phyloP scores from a whole-genome alignment of 1,284 basidiomycete genomes.

The Rhodotorula glutinis region DNA sequence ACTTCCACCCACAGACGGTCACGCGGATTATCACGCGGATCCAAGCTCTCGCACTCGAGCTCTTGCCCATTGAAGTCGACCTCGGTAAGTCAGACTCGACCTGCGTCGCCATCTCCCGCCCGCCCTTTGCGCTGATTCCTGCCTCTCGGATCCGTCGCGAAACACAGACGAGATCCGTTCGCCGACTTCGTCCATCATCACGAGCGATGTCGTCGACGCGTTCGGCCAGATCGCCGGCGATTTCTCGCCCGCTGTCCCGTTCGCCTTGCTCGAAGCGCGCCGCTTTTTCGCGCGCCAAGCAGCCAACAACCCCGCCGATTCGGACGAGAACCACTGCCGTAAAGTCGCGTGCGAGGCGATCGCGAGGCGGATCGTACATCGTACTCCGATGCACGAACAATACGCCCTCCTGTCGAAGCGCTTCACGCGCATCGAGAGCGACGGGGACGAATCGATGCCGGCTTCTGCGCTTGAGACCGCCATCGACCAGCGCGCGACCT shows the following conservation, averaged over 20 bases:
- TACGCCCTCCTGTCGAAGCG: slow-evolving; percentile 54
- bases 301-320: slow-evolving; percentile 59
- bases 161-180: slow-evolving; percentile 25
- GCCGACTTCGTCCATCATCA: slow-evolving; percentile 49
- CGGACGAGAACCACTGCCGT: slow-evolving; percentile 77
- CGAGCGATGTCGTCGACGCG: slow-evolving; percentile 43
- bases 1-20: slow-evolving; percentile 31
- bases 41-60: slow-evolving; percentile 67
- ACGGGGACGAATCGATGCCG: slow-evolving; percentile 72
- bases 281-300: slow-evolving; percentile 33
- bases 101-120: slow-evolving; percentile 1
- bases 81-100: slow-evolving; percentile 57
- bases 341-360: slow-evolving; percentile 82
- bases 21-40: slow-evolving; percentile 65
- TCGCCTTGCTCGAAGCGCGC: slow-evolving; percentile 41
- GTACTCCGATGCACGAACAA: slow-evolving; percentile 49
- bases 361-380: slow-evolving; percentile 76
- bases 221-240: slow-evolving; percentile 54
- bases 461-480: slow-evolving; percentile 70
- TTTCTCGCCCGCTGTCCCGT: slow-evolving; percentile 68
- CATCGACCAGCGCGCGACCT: slow-evolving; percentile 65
- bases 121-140: too few species aligned
- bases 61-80: slow-evolving; percentile 78
- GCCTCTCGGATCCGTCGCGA: too few species aligned
- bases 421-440: slow-evolving; percentile 66